phyloP scores from a whole-genome alignment of 495 filamentous ascomycete species.

The Parathielavia appendiculata region DNA sequence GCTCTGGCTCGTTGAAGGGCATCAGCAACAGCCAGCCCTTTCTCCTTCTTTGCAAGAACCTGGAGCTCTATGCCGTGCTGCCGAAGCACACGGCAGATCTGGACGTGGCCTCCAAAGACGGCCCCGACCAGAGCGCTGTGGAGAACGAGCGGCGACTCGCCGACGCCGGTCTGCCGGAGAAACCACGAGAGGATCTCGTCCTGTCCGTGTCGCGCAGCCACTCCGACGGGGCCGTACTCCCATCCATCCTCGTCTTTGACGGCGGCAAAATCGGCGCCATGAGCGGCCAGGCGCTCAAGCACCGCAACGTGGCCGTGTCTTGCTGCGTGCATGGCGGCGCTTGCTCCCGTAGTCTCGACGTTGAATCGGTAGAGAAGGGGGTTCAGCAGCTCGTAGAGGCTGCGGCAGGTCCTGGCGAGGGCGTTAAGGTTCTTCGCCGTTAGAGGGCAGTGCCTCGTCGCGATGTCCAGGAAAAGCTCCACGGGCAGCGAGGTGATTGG shows the following conservation, averaged over 20 bases:
- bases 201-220: too few species aligned
- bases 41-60: too few species aligned
- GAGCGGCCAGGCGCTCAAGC: neutral
- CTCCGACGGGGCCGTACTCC: too few species aligned
- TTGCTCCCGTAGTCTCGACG: neutral
- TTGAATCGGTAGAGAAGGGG: neutral
- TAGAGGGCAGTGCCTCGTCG: neutral
- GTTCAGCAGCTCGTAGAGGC: neutral
- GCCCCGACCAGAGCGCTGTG: too few species aligned
- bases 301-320: neutral
- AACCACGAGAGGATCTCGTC: too few species aligned
- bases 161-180: too few species aligned
- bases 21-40: too few species aligned
- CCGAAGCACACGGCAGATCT: too few species aligned
- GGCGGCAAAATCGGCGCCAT: neutral
- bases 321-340: neutral
- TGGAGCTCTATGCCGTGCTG: too few species aligned
- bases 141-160: too few species aligned
- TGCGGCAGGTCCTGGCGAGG: neutral
- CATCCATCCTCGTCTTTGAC: neutral
- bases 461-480: neutral
- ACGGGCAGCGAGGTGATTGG: neutral
- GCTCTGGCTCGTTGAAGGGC: too few species aligned
- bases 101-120: too few species aligned
- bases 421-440: neutral